These are phyloP conservation scores for Cornus florida DNA, from an alignment of 148 eudicot genomes.

Conservation along the genomic window DNA sequence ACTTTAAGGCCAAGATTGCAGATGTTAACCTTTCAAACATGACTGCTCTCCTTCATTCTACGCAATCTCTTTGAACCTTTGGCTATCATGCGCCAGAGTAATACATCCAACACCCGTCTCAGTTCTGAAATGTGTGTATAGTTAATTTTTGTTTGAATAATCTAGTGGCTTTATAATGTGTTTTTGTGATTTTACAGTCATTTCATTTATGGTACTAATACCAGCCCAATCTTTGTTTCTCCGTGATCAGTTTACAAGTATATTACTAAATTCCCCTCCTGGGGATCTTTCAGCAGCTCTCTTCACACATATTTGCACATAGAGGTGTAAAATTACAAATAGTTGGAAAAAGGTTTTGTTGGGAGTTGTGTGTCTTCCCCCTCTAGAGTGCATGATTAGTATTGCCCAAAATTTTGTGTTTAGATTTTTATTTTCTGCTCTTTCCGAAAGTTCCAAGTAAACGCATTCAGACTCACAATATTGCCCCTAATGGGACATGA, in stretches of 20 bases:
- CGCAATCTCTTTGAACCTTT: constrained; percentile 64
- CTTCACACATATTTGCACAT: neutral
- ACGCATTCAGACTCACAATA: too few species aligned
- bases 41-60: constrained; percentile 77
- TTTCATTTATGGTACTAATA: neutral
- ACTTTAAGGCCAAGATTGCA: constrained; percentile 62
- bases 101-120: neutral
- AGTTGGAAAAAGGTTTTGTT: too few species aligned
- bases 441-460: too few species aligned
- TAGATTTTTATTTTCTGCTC: too few species aligned
- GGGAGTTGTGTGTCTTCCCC: too few species aligned
- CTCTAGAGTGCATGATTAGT: too few species aligned
- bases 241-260: neutral
- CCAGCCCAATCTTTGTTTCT: neutral
- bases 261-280: neutral
- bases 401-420: too few species aligned
- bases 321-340: neutral
- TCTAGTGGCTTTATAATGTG: neutral
- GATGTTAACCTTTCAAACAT: constrained; percentile 68
- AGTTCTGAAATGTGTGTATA: neutral
- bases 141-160: neutral
- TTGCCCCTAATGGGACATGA: too few species aligned
- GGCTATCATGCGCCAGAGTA: constrained; percentile 82
- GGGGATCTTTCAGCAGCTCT: neutral
- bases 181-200: neutral